Conservation (phyloP, 1,139 yeast genomes). For the Protomyces inouyei region DNA sequence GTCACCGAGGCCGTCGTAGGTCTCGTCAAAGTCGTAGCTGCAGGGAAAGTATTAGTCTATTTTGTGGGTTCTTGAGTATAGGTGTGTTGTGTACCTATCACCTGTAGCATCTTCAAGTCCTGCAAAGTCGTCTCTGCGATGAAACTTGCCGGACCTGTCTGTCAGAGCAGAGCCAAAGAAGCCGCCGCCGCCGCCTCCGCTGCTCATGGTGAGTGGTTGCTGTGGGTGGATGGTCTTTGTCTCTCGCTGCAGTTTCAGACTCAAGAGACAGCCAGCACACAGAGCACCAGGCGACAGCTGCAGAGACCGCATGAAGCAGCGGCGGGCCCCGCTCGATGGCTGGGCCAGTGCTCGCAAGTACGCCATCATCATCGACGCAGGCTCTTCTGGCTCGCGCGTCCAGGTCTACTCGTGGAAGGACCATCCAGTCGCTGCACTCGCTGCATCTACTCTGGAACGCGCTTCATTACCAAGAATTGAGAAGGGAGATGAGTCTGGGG, state of each 20-base stretch:
- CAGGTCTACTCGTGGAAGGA: conserved; percentile 63
- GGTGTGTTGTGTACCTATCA: background rate
- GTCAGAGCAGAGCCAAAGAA: conserved; percentile 23
- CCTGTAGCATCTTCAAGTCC: background rate
- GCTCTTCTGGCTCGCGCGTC: conserved; percentile 75
- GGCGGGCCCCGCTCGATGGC: conserved; percentile 11
- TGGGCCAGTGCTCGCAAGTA: conserved; percentile 44
- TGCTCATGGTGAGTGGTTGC: no score
- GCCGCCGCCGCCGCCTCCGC: background rate
- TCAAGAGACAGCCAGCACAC: no score
- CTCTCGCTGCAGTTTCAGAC: no score
- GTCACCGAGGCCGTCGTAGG: conserved; percentile 74
- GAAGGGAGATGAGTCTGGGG: conserved; percentile 31
- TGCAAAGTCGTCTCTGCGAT: conserved; percentile 22
- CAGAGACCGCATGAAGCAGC: background rate
- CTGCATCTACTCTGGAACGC: conserved; percentile 41
- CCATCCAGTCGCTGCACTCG: background rate
- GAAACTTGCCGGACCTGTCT: conserved; percentile 19
- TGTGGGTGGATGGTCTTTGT: no score
- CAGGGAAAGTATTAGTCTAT: background rate
- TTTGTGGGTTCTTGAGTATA: no score
- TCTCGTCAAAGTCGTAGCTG: conserved; percentile 68
- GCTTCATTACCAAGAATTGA: conserved; percentile 34
- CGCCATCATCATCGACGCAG: conserved; percentile 72
- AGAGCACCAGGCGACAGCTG: no score